Evolutionary conservation across 129 eudicot species (phyloP).

Genomic region (Arctium minus): DNA sequence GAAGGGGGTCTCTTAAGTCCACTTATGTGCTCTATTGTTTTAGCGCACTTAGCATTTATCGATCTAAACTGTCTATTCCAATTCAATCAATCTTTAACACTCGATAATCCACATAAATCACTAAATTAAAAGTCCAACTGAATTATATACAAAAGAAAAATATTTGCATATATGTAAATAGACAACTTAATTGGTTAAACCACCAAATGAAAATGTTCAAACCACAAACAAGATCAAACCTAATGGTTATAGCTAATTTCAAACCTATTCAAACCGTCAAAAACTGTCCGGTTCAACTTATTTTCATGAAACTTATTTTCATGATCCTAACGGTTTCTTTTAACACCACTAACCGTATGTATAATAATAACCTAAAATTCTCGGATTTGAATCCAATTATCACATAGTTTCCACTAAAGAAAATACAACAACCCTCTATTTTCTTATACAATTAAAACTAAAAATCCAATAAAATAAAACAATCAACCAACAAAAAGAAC

Average conservation of each 20-base stretch:
- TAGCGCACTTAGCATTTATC: background rate
- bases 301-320: background rate
- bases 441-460: background rate
- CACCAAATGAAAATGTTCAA: background rate
- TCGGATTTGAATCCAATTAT: background rate
- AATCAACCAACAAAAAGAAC: background rate
- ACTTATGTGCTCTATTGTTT: background rate
- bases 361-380: background rate
- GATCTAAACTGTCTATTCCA: background rate
- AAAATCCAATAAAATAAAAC: background rate
- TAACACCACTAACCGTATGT: background rate
- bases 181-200: background rate
- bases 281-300: background rate
- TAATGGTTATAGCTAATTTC: background rate
- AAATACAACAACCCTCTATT: background rate
- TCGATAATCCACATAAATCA: too few relatives aligned
- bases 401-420: background rate
- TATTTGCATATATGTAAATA: background rate
- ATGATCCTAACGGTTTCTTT: background rate
- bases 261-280: background rate
- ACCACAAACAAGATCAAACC: background rate
- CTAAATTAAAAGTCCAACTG: too few relatives aligned
- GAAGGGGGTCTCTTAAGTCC: background rate
- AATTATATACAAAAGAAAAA: too few relatives aligned
- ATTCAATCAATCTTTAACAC: too few relatives aligned